A percentile compares a stretch with the other conserved stretches of the same genome.
Evolutionary conservation across 495 filamentous ascomycete species (phyloP).

Genomic region (Tuber borchii): DNA sequence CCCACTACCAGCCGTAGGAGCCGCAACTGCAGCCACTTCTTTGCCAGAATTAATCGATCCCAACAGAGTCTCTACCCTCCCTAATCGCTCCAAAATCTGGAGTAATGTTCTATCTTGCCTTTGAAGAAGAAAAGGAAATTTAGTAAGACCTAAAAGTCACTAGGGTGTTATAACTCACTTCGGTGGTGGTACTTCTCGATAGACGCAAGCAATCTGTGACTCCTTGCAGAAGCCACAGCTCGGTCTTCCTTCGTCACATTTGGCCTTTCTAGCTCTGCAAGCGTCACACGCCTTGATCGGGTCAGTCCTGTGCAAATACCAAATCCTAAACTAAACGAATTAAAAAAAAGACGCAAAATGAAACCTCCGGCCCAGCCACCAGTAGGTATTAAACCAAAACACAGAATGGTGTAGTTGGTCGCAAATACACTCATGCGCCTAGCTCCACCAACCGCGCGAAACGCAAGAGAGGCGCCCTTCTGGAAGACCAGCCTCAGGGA

Average conservation of each 20-base stretch:
- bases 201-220: constrained; percentile 52
- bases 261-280: constrained; percentile 58
- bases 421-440: neutral
- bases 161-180: constrained; percentile 46
- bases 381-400: neutral
- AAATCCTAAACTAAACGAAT: neutral
- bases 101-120: constrained; percentile 42
- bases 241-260: constrained; percentile 58
- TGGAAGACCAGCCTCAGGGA: neutral
- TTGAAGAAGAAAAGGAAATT: constrained; percentile 12
- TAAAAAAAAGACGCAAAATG: neutral
- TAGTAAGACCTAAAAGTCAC: constrained; percentile 11
- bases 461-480: neutral
- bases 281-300: constrained; percentile 53
- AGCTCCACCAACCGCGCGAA: constrained; percentile 7
- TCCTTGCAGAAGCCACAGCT: constrained; percentile 57
- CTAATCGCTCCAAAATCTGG: constrained; percentile 40
- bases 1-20: neutral
- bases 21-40: neutral
- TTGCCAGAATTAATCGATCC: constrained; percentile 34
- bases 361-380: neutral
- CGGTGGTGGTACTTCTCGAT: constrained; percentile 56
- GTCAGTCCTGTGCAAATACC: neutral
- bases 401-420: neutral
- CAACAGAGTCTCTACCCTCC: constrained; percentile 38